These are phyloP conservation scores for Dendryphion nanum DNA, from an alignment of 2,329 filamentous ascomycete genomes.

Conservation along the genomic window DNA sequence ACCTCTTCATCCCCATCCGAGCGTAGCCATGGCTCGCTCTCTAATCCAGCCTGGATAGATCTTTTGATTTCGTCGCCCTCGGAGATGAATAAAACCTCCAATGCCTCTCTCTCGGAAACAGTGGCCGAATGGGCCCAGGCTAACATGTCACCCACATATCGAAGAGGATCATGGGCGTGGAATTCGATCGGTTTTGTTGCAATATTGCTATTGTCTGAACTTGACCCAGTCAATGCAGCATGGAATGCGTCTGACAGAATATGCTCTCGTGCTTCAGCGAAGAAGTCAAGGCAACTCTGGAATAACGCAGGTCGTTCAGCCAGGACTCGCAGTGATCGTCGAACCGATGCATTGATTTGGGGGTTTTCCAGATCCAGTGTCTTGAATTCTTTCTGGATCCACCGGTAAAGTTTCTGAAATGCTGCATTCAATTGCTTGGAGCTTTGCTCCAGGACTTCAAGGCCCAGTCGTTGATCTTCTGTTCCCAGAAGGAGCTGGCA, in stretches of 20 bases:
- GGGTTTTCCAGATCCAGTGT: constrained; percentile 90
- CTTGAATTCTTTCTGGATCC: constrained; percentile 93
- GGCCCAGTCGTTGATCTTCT: constrained; percentile 81
- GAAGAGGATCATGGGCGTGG: constrained; percentile 83
- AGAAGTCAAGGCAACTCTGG: constrained; percentile 89
- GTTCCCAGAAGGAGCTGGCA: constrained; percentile 86
- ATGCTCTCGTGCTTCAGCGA: constrained; percentile 84
- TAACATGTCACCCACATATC: constrained; percentile 95
- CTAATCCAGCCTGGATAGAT: constrained; percentile 74
- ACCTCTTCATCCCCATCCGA: constrained; percentile 50
- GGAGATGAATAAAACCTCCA: constrained; percentile 87
- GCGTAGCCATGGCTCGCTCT: constrained; percentile 80
- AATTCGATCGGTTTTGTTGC: constrained; percentile 84
- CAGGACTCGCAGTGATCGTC: constrained; percentile 78
- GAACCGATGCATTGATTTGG: constrained; percentile 82
- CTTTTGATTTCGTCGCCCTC: constrained; percentile 86
- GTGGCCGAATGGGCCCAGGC: constrained; percentile 94
- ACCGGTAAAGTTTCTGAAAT: constrained; percentile 94
- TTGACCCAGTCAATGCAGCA: constrained; percentile 75
- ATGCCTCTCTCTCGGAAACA: constrained; percentile 87
- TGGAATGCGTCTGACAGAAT: constrained; percentile 89
- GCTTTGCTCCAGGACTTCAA: constrained; percentile 89
- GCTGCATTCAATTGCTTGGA: constrained; percentile 83
- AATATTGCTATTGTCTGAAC: constrained; percentile 56
- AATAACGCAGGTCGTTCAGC: constrained; percentile 89